Base-by-base conservation (phyloP, 805 yeast species). In the Wickerhamomyces alni region DNA sequence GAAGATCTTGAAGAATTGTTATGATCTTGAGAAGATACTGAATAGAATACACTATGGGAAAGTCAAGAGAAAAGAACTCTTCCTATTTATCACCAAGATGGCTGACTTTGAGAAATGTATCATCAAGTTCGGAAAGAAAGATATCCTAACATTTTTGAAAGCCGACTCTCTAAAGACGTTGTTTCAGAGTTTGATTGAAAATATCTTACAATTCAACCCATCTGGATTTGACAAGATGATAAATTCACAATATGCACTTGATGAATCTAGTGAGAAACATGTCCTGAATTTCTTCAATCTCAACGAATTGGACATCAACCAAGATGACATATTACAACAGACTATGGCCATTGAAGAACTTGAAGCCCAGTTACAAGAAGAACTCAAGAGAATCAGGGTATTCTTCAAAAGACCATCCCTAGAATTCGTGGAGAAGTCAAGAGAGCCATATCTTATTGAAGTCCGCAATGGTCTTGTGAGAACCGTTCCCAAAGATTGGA, bases 381-480 rank as follows among this genome's bases (percentile, higher is more conserved):
- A 84, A 45, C 61, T 89, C n/a, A 44, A 48, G 2, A 47, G 50
- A 0, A 66, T 84, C 3, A 63, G 75, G 36, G 53, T 43, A 1
- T 35, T 68, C 1, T 57, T 86, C 22, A 72, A 70, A 22, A 65
- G 86, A 22, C 84, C 89, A 0, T 65, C 72, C 30, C 54, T 83
- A 38, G 63, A 70, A 17, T 87, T 67, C 50, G 65, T 68, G 21
- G 70, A 79, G 12, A 77, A 74, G 39, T 69, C 74, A 37, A 80
- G 77, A 38, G 84, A 82, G 17, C 82, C 87, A 2, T 84, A 81
- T 52, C 63, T 89, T 35, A 70, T 93, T 17, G 96, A 89, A 51
- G 80, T 91, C 0, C 65, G 87, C 33, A 79, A 80, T 45, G 61
- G 72, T 11, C 66, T 72, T 2, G 15, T 47, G 4, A 74, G 73